A percentile compares a stretch with the other conserved stretches of the same genome.
Evolutionary conservation across 2,329 filamentous ascomycete genomes (phyloP).

Genomic region (Aspergillus udagawae): DNA sequence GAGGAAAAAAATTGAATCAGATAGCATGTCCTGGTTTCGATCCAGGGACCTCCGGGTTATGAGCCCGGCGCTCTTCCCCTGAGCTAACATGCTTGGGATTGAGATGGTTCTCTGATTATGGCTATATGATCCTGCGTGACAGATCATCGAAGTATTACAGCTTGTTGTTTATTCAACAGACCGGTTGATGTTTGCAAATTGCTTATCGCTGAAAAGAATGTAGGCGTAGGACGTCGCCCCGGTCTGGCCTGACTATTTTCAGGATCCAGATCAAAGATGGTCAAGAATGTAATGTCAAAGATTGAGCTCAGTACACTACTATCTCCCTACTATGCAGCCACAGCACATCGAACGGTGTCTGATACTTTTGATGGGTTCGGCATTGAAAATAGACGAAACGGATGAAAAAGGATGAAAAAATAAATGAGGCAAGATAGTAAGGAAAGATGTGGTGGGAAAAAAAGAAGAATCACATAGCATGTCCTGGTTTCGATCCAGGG

Average conservation of each 20-base stretch:
- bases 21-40: constrained; percentile 18
- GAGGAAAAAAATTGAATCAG: too few relatives aligned
- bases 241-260: too few relatives aligned
- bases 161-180: neutral
- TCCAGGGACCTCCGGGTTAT: constrained; percentile 40
- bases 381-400: neutral
- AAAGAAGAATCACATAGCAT: neutral
- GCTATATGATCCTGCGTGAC: too few relatives aligned
- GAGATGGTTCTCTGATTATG: too few relatives aligned
- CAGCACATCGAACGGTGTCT: too few relatives aligned
- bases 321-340: neutral
- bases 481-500: constrained; percentile 22
- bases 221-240: too few relatives aligned
- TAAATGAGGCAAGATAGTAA: neutral
- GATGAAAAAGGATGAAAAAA: neutral
- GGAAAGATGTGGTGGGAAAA: too few relatives aligned
- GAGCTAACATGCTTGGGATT: constrained; percentile 32
- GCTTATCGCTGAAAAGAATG: neutral
- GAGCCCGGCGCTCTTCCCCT: constrained; percentile 44
- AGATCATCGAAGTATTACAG: too few relatives aligned
- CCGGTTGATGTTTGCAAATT: neutral
- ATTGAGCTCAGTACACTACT: neutral
- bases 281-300: neutral
- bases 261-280: neutral
- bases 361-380: neutral